Base-by-base conservation (phyloP, 345 rosid genomes). In the Rubroshorea leprosula region DNA sequence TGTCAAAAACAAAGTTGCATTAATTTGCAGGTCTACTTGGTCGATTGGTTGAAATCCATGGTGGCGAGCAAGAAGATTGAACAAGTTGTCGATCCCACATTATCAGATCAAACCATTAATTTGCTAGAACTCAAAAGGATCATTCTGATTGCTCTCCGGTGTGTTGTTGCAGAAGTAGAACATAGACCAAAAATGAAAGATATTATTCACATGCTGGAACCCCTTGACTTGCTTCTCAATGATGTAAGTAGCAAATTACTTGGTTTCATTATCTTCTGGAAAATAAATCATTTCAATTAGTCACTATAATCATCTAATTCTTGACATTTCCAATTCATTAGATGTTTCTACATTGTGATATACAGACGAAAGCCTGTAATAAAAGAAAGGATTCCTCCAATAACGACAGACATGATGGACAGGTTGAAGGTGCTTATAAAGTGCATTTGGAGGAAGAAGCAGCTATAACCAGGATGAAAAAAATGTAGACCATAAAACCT, bases 131-230 rank as follows among this genome's bases (percentile, higher is more conserved):
- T 83, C 23, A 86, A 89, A 71, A 67, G 89, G n/a, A 54, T 82
- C 44, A 51, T 89, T 60, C 65, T 86, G 66, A 61, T 89, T 24
- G 77, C 90, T 31, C 81, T 83, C 49, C 77, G 79, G 16, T 89
- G 96, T 27, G 87, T 76, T 0, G 91, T 86, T 70, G 81, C 75
- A 0, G 89, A 86, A 20, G 23, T 62, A 26, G 55, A 68, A 14
- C 76, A 74, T 1, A 78, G 91, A 79, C 89, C 96, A 17, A 79
- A 60, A 54, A 89, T 89, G 83, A 85, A 80, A 53, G 83, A 80
- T 39, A 80, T 83, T 23, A 66, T 82, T 66, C 81, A 69, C 78
- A 89, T 89, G 94, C 82, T 86, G 0, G 81, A 83, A 69, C 84
- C 78, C 0, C 74, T 74, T 27, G 92, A 84, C 73, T 73, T 85